Base-by-base conservation (phyloP, 805 yeast species). In the Kodamaea neixiangensis region DNA sequence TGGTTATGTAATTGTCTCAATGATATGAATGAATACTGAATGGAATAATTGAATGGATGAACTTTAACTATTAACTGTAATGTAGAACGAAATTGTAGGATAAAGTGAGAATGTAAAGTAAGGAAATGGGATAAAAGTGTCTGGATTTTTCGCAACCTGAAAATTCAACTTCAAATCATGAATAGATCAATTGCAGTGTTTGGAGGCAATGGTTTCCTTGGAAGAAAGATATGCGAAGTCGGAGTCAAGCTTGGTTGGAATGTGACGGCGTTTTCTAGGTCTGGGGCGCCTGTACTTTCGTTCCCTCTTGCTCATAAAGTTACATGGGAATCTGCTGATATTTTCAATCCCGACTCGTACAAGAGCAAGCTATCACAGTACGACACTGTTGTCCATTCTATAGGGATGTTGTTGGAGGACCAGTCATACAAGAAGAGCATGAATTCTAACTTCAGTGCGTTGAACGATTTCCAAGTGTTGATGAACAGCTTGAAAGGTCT, bases 141-240 rank as follows among this genome's bases (percentile, higher is more conserved):
- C n/a, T n/a, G n/a, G n/a, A n/a, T n/a, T n/a, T 40, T 31, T 19
- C 13, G 19, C 18, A 37, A 37, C 40, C 20, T 37, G 7, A 25
- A 37, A 5, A 5, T 37, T 37, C 20, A 37, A 37, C 10, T 5
- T 17, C 9, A 37, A 37, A 18, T 18, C 18, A 37, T 57, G 48
- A 40, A 53, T 7, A 66, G 57, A 61, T 67, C 71, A 50, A 71
- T 67, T 55, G 81, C 89, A 3, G 89, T 91, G 0, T 82, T 91
- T 60, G 98, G 98, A 14, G 97, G 97, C 0, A 83, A 81, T 57
- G 97, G 97, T 7, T 89, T 89, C 62, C 66, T 92, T 52, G 91
- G 96, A 10, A 65, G 67, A 48, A 72, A 71, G 53, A 83, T 92
- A 7, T 88, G 96, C 62, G 85, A 85, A 62, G 76, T 77, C 2